Conservation (phyloP, 2,329 filamentous ascomycete species). For the Claviceps sp. region DNA sequence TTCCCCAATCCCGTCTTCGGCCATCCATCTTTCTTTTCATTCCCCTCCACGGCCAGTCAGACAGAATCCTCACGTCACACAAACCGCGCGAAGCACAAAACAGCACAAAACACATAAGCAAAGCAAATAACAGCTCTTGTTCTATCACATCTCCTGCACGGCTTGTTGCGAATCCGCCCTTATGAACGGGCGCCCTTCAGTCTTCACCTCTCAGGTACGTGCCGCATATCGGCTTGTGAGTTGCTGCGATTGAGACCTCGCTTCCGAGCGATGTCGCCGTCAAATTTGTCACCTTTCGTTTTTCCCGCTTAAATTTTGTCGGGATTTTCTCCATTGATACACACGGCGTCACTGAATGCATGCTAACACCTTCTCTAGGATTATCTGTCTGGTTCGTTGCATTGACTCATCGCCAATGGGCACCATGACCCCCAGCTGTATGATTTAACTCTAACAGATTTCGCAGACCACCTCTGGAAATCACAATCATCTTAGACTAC, state of each 20-base stretch:
- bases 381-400: slow-evolving; percentile 58
- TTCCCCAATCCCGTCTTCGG: background rate
- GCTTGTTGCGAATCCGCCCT: slow-evolving; percentile 42
- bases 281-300: background rate
- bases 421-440: slow-evolving; percentile 13
- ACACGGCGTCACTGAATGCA: background rate
- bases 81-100: background rate
- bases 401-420: slow-evolving; percentile 24
- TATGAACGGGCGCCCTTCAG: slow-evolving; percentile 76
- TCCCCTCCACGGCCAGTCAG: slow-evolving; percentile 3
- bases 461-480: slow-evolving; percentile 29
- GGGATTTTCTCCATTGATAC: background rate
- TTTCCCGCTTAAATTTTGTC: background rate
- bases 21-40: background rate
- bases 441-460: slow-evolving; percentile 3
- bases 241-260: background rate
- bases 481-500: slow-evolving; percentile 19
- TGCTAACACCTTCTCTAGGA: slow-evolving; percentile 43
- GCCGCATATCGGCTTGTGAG: slow-evolving; percentile 10
- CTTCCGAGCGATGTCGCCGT: background rate
- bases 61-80: slow-evolving; percentile 3
- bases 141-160: slow-evolving; percentile 9
- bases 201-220: slow-evolving; percentile 74
- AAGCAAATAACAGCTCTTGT: background rate
- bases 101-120: background rate